Evolutionary conservation across 2,329 filamentous ascomycete species (phyloP), one percentile per base, ranked within the genome.

Genomic region (Chaetomiaceae sp.): DNA sequence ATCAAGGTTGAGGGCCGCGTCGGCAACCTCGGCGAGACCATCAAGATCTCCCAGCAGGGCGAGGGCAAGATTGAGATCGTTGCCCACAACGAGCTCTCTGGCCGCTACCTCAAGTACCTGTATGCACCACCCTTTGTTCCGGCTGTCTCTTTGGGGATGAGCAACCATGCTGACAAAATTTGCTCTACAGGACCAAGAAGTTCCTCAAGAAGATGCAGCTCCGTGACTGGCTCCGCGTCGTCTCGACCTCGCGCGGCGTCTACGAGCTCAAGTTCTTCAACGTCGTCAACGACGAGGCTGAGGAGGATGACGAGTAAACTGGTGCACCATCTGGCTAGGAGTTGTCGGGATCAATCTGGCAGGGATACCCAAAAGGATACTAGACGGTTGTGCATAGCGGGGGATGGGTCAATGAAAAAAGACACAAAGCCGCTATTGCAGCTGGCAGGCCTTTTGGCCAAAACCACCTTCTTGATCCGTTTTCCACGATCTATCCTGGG

Each of bases 201-300:
- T 99, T 96, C 87, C 87, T 99, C 77, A 99, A 99, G 90, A 99
- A 99, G 89, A 89, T 96, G 83, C 92, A 97, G 85, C 89, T 99
- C 73, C 89, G 93, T 79, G 93, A 99, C 83, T 99, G 93, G 93
- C 88, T 99, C 71, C 91, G 93, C 69, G 92, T 99, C 67, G 93
- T 99, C 70, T 95, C 90, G 66, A 97, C 92, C 73, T 90, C 87
- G 74, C 92, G 92, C 81, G 92, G 93, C 72, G 91, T 96, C 63
- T 99, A 99, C 82, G 91, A 96, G 83, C 87, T 99, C 77, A 91
- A 95, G 82, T 99, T 99, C 91, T 99, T 95, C 90, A 99, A 99
- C 83, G 91, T 99, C 71, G 92, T 96, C 69, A 93, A 95, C 76
- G 93, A 99, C 73, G 92, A 91, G 73, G 91, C 82, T 66, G 93